A percentile compares a stretch with the other conserved stretches of the same genome.
These are phyloP conservation scores for Leccinum subgranulosum DNA, from an alignment of 768 basidiomycete species.

Conservation along the genomic window DNA sequence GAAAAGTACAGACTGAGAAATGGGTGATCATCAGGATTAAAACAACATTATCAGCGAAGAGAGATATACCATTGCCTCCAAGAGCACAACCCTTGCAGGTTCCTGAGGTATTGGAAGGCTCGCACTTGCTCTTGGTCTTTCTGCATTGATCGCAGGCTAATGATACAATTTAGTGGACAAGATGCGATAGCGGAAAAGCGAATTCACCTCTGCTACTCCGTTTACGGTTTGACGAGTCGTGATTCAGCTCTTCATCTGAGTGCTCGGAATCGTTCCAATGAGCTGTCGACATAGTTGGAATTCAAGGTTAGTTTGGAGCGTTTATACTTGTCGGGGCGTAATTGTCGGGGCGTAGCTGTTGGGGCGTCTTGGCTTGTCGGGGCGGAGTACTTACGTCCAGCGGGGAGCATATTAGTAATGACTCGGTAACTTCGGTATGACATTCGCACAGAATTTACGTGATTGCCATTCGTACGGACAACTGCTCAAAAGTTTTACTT, in stretches of 20 bases:
- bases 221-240: constrained; percentile 48
- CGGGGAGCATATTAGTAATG: constrained; percentile 3
- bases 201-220: constrained; percentile 59
- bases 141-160: constrained; percentile 85
- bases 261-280: constrained; percentile 58
- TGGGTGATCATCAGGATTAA: constrained; percentile 15
- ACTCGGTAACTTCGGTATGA: constrained; percentile 5
- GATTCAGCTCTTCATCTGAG: constrained; percentile 53
- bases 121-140: constrained; percentile 87
- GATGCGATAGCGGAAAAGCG: constrained; percentile 1
- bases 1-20: constrained; percentile 59
- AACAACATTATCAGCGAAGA: neutral
- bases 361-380: neutral
- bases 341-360: too few relatives aligned
- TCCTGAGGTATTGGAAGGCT: constrained; percentile 47
- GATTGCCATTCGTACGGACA: neutral
- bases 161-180: constrained; percentile 11
- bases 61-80: constrained; percentile 48
- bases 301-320: constrained; percentile 3
- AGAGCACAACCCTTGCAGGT: constrained; percentile 63
- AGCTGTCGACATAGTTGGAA: constrained; percentile 25
- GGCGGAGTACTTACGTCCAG: neutral
- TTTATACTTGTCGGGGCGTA: neutral
- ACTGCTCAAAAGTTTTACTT: neutral
- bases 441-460: constrained; percentile 16